Evolutionary conservation across 495 filamentous ascomycete genomes (phyloP), one percentile per base, ranked within the genome.

Genomic region (Tetracladium setigerum): DNA sequence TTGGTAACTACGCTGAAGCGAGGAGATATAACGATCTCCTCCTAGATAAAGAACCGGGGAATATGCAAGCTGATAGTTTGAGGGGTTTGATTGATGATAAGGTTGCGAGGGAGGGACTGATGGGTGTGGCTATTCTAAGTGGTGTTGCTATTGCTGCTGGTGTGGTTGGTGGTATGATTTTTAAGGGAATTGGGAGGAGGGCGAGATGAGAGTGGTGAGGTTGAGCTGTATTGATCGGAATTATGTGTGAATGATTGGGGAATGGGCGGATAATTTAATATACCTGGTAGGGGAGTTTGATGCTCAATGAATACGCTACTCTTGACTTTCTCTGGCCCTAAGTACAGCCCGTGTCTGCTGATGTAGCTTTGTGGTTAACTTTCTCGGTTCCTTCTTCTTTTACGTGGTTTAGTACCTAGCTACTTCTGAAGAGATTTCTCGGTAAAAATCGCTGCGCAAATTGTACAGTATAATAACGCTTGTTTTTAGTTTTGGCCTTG

Each of bases 81-180:
- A 78, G 83, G 53, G 69, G 76, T 19, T 66, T 97, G 63, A 95
- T 98, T 58, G 89, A 97, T 62, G 92, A 98, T 55, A 95, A 89
- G 66, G 92, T 98, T 49, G 82, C 87, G 34, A 91, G 81, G 72
- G 92, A 98, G 66, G 94, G 92, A 2, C 58, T 98, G 52, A 70
- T 96, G 71, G 92, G 92, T 24, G 88, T 95, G 50, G 92, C 92
- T n/a, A 97, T 98, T 64, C 79, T 97, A 38, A 89, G 92, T 50
- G 92, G 92, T 33, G 74, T 97, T 42, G 90, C 91, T 35, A 82
- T 97, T 53, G 89, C 87, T 8, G 92, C 89, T 11, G 91, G 89
- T n/a, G 81, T 95, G 19, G 83, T 96, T 24, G 92, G 91, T 19
- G 87, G 86, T 30, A 73, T 95, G 56, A 60, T 98, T 35, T 74